Base-by-base conservation (phyloP, 208 protist genomes). In the Trypanosomatidae sp. region DNA sequence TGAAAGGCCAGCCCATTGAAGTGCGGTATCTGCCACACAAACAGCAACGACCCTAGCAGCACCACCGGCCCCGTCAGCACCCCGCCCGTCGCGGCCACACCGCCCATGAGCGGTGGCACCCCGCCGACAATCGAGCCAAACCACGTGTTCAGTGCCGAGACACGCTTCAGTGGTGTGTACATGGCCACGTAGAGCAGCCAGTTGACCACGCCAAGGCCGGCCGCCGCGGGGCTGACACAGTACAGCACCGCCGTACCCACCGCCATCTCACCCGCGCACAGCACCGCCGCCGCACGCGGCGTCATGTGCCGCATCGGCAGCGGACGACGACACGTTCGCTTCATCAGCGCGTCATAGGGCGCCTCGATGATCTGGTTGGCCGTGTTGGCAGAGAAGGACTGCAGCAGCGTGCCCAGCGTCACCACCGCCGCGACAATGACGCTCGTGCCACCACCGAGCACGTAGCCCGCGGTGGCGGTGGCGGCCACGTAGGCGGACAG, bases 21-120 rank as follows among this genome's bases (percentile, higher is more conserved):
- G 59, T 95, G 88, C 21, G 88, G 88, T 45, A 95, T 93, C 64
- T 95, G 88, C 84, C 88, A 95, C 10, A 82, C 60, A 48, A 91
- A 77, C 13, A 95, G 61, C 18, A 95, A 58, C 19, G 62, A 47
- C 8, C 62, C 84, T 23, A 95, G 68, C 40, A 88, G 61, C 59
- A 57, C 70, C 25, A 80, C 76, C 39, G 71, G 72, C 7, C 44
- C 51, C 11, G 68, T 56, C 11, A 35, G 11, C 11, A 89, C 44
- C 26, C 33, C 43, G 6, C 69, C 70, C 4, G 64, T 53, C 11
- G 72, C 74, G 7, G 77, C 87, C 18, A 89, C 50, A 18, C 82
- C 75, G 8, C 88, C 88, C 84, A 95, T 95, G 15, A 92, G 33
- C 27, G 88, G 88, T 0, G 88, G 88, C 26, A 95, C 70, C 23